Base-by-base conservation (phyloP, 2,329 filamentous ascomycete species). In the Xylariaceae sp. region DNA sequence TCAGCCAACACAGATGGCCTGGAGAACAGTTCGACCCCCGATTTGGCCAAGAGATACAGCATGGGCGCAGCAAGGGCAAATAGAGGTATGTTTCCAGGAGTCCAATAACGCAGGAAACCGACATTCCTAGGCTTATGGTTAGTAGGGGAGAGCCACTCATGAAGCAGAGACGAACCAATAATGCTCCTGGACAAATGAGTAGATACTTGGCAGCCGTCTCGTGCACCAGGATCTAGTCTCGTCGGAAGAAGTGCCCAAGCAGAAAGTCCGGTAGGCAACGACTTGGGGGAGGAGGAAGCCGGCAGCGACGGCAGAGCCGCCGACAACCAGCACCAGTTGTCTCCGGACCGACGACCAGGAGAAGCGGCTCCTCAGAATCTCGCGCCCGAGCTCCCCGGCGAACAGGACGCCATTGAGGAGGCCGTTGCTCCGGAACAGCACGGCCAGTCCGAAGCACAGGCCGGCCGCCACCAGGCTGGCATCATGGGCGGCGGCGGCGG, bases 61-160 rank as follows among this genome's bases (percentile, higher is more conserved):
- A 90, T 82, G 1, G 92, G 92, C 0, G 74, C 60, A 2, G 89
- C 89, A 9, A 98, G 71, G 15, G 89, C 50, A 59, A 98, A 98
- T 2, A 98, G 70, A 0, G 92, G 92, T 8, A 92, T 53, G 52
- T 98, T 95, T 5, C 81, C 77, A 1, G 81, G 43, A 0, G 80
- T 94, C 92, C 92, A 98, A 64, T 98, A 98, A 38, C 74, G 74
- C 32, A 96, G 71, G 46, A 94, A 82, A 0, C 92, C 92, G 33
- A 83, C 78, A 49, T 90, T 80, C 92, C 89, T 94, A 40, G 19
- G 17, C 5, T 15, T 23, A 12, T 9, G 31, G 26, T 53, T 46
- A 54, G 46, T 40, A 38, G 39, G 16, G 37, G 42, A 6, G 24
- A 6, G 19, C 22, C 18, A 25, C 5, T 14, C 17, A 12, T 18